Evolutionary conservation across 225 moss, liverwort and hornwort genomes (phyloP).

Genomic region (Polytrichum commune): DNA sequence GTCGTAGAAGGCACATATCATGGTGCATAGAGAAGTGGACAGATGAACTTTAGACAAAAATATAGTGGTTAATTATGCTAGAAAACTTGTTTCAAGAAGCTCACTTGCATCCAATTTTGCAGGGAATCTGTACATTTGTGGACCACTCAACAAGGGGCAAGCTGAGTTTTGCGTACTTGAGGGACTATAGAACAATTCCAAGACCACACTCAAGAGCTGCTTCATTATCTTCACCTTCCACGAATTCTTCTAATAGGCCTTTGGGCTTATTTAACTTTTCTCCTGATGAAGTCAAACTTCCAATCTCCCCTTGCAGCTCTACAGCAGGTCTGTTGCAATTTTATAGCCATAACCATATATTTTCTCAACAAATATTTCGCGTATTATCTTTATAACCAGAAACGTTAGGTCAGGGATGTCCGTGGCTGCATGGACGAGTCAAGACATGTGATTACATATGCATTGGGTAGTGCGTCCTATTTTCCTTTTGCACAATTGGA

Average conservation of each 20-base stretch:
- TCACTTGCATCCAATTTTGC: constrained; percentile 12
- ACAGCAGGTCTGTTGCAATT: constrained; percentile 32
- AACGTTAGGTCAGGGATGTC: too few species aligned
- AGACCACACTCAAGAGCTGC: constrained; percentile 33
- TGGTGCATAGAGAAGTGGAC: too few species aligned
- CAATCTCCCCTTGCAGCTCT: constrained; percentile 16
- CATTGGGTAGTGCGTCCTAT: not conserved
- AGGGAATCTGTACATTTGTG: constrained; percentile 87
- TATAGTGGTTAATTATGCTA: too few species aligned
- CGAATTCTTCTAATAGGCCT: constrained; percentile 33
- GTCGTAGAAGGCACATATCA: too few species aligned
- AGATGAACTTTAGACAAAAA: too few species aligned
- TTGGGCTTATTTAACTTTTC: constrained; percentile 21
- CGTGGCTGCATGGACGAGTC: too few species aligned
- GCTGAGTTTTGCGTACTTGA: constrained; percentile 73
- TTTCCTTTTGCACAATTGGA: not conserved
- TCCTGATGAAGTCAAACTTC: constrained; percentile 25
- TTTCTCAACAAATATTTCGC: too few species aligned
- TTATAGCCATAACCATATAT: not conserved
- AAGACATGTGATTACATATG: too few species aligned
- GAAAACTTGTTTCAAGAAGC: not conserved
- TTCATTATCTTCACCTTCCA: constrained; percentile 32
- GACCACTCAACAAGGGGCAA: constrained; percentile 76
- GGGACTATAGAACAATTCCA: constrained; percentile 57
- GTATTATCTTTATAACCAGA: too few species aligned